Evolutionary conservation across 257 asterid genomes (phyloP).

Genomic region (Misopates orontium): DNA sequence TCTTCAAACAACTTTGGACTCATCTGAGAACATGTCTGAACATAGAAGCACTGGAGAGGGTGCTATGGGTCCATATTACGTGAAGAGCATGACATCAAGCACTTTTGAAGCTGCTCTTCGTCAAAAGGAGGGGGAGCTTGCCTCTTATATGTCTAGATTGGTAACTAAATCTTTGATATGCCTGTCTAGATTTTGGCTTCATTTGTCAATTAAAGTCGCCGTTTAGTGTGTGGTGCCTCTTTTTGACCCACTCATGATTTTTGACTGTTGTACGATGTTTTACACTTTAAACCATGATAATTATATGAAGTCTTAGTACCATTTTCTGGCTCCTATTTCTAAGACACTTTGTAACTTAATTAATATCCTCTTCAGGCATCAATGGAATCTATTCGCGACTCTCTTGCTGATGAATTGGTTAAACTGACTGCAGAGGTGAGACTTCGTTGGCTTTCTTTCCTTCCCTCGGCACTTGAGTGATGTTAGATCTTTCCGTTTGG

Average conservation of each 20-base stretch:
- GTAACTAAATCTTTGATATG: too few species aligned
- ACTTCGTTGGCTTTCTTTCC: slow-evolving; percentile 3
- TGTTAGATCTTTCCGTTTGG: neutral
- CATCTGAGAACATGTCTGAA: slow-evolving; percentile 68
- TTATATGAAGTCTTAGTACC: too few species aligned
- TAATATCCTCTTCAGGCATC: slow-evolving; percentile 62
- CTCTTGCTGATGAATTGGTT: slow-evolving; percentile 97
- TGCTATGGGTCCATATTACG: slow-evolving; percentile 65
- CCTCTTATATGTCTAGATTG: slow-evolving; percentile 93
- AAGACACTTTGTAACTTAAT: too few species aligned
- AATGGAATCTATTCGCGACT: slow-evolving; percentile 95
- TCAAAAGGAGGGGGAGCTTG: slow-evolving; percentile 99
- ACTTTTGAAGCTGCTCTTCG: slow-evolving; percentile 92
- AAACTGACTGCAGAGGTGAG: slow-evolving; percentile 90
- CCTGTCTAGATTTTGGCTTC: too few species aligned
- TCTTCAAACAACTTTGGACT: slow-evolving; percentile 86
- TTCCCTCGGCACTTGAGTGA: neutral
- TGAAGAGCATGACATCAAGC: slow-evolving; percentile 80
- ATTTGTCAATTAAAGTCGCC: too few species aligned
- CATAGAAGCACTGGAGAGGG: slow-evolving; percentile 69
- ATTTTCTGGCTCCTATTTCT: too few species aligned
- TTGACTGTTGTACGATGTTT: neutral
- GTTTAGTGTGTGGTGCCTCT: too few species aligned
- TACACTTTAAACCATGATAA: slow-evolving; percentile 2
- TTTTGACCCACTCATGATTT: neutral